phyloP scores from a whole-genome alignment of 1,284 basidiomycete genomes.

The Pterulicium gracile region DNA sequence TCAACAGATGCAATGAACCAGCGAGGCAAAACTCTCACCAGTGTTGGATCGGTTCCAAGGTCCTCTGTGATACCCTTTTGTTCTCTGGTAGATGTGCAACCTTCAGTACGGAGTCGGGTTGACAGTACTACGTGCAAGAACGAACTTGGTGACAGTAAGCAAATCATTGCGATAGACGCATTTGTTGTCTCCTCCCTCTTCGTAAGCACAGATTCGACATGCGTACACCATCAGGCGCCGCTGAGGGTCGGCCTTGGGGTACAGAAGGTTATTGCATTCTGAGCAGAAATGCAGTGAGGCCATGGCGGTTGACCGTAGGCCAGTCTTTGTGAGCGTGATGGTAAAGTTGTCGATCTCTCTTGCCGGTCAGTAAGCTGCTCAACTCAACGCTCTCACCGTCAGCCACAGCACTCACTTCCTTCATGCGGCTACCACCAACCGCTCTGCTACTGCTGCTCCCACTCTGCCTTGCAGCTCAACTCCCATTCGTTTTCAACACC shows the following conservation, averaged over 20 bases:
- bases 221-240: conserved; percentile 85
- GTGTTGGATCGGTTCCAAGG: conserved; percentile 83
- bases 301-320: conserved; percentile 14
- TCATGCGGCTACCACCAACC: conserved; percentile 4
- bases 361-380: too few relatives aligned
- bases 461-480: background rate
- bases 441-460: conserved; percentile 4
- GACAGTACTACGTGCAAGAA: conserved; percentile 16
- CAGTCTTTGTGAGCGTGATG: background rate
- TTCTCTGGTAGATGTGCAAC: conserved; percentile 44
- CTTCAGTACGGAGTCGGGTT: conserved; percentile 1
- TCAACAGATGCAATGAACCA: conserved; percentile 3
- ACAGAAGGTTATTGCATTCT: conserved; percentile 92
- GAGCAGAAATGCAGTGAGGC: conserved; percentile 79
- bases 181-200: conserved; percentile 79
- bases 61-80: conserved; percentile 89
- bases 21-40: conserved; percentile 35
- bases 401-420: background rate
- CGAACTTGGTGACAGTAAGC: conserved; percentile 87
- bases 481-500: background rate
- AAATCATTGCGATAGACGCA: conserved; percentile 93
- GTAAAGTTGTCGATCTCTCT: too few relatives aligned
- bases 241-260: conserved; percentile 84
- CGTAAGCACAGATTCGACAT: conserved; percentile 87
- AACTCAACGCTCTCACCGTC: too few relatives aligned